phyloP scores from a whole-genome alignment of 495 filamentous ascomycete species.

The Rusavskia elegans region DNA sequence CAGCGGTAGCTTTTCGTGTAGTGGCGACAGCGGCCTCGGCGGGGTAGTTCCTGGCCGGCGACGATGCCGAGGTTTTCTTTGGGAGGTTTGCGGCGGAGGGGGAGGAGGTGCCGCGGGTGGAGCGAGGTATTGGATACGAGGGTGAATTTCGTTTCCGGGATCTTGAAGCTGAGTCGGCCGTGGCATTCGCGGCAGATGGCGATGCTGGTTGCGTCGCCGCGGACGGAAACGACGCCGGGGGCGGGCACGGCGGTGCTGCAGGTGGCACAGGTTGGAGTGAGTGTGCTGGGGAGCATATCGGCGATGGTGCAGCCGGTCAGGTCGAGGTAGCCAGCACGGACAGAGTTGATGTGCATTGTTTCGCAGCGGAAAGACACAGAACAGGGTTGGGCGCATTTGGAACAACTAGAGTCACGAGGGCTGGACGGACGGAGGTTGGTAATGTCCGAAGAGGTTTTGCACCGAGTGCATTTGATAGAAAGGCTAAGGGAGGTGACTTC shows the following conservation, averaged over 20 bases:
- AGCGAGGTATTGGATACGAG: slow-evolving; percentile 38
- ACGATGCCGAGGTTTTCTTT: slow-evolving; percentile 64
- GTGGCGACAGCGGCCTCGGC: slow-evolving; percentile 58
- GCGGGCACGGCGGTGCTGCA: slow-evolving; percentile 56
- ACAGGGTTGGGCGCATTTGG: slow-evolving; percentile 58
- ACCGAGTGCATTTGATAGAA: slow-evolving; percentile 69
- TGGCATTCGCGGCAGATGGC: slow-evolving; percentile 75
- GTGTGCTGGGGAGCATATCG: slow-evolving; percentile 70
- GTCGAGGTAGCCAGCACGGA: slow-evolving; percentile 72
- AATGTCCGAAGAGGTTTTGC: slow-evolving; percentile 62
- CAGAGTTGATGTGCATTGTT: slow-evolving; percentile 60
- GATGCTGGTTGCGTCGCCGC: slow-evolving; percentile 52
- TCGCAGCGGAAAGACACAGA: slow-evolving; percentile 59
- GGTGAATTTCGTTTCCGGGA: slow-evolving; percentile 71
- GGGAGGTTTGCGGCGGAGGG: slow-evolving; percentile 29
- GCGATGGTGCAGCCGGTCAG: slow-evolving; percentile 59
- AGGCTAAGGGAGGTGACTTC: slow-evolving; percentile 54
- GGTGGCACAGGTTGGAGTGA: slow-evolving; percentile 65
- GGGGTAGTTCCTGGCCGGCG: slow-evolving; percentile 63
- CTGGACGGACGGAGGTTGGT: slow-evolving; percentile 38
- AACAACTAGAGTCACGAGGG: slow-evolving; percentile 39
- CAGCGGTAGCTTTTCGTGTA: slow-evolving; percentile 71
- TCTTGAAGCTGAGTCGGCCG: slow-evolving; percentile 48
- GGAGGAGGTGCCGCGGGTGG: neutral
- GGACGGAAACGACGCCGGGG: slow-evolving; percentile 52